Conservation (phyloP, 2,329 filamentous ascomycete genomes). For the Neopestalotiopsis sp. region DNA sequence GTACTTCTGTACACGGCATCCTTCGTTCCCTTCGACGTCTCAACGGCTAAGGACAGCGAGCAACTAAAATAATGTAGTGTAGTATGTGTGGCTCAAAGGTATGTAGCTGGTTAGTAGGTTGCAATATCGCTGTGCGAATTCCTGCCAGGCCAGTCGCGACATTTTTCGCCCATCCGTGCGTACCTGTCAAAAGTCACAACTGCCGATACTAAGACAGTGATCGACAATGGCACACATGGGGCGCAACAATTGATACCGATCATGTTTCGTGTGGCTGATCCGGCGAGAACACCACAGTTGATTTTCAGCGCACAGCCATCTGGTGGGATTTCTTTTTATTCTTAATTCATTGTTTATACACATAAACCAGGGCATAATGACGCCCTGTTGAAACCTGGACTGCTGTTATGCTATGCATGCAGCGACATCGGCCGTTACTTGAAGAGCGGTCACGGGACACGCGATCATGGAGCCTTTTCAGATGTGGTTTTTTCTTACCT, state of each 20-base stretch:
- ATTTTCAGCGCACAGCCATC: background rate
- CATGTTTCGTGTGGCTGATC: slow-evolving; percentile 15
- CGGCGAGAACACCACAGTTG: background rate
- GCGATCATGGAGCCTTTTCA: too few relatives aligned
- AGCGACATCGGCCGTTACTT: too few relatives aligned
- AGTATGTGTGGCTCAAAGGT: too few relatives aligned
- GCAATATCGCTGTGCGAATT: background rate
- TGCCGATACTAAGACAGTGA: slow-evolving; percentile 13
- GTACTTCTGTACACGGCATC: background rate
- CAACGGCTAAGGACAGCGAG: too few relatives aligned
- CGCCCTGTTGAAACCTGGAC: background rate
- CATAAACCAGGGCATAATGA: too few relatives aligned
- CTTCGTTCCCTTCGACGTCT: too few relatives aligned
- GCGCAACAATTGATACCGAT: background rate
- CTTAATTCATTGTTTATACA: background rate
- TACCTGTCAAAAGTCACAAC: slow-evolving; percentile 11
- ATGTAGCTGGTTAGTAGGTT: too few relatives aligned
- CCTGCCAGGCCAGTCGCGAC: slow-evolving; percentile 1
- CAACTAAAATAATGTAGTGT: too few relatives aligned
- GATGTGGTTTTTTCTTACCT: too few relatives aligned
- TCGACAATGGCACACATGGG: background rate
- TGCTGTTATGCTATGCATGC: background rate
- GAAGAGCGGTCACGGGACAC: too few relatives aligned
- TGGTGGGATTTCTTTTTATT: background rate
- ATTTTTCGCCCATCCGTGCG: slow-evolving; percentile 9